Evolutionary conservation across 345 rosid species (phyloP).

Genomic region (Eutrema heterophyllum): DNA sequence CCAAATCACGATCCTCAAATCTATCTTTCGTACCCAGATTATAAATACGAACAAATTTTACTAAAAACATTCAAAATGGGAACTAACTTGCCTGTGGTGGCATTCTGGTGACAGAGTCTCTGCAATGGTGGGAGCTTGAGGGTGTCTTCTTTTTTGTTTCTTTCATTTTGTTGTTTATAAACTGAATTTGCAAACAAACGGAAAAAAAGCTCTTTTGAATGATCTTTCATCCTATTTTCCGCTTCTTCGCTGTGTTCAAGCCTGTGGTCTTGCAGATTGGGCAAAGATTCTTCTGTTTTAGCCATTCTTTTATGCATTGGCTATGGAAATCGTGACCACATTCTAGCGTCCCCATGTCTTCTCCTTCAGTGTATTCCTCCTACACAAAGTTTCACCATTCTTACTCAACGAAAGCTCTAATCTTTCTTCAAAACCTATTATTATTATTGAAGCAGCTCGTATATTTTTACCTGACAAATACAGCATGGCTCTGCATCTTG

Average conservation of each 20-base stretch:
- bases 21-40: neutral
- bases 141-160: conserved; percentile 8
- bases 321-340: conserved; percentile 79
- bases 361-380: conserved; percentile 72
- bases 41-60: neutral
- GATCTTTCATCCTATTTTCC: conserved; percentile 20
- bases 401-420: neutral
- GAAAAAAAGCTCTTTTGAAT: neutral
- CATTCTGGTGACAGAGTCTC: conserved; percentile 7
- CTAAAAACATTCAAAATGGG: neutral
- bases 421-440: neutral
- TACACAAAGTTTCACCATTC: conserved; percentile 28
- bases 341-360: conserved; percentile 65
- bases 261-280: conserved; percentile 87
- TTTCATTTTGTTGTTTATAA: conserved; percentile 13
- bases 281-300: conserved; percentile 77
- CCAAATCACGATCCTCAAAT: neutral
- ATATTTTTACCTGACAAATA: conserved; percentile 65
- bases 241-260: conserved; percentile 40
- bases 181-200: neutral
- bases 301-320: conserved; percentile 72
- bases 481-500: conserved; percentile 80
- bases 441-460: neutral
- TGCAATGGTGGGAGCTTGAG: conserved; percentile 12
- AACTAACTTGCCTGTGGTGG: conserved; percentile 10